These are phyloP conservation scores for Trichoderma polysporum DNA, from an alignment of 2,329 filamentous ascomycete genomes.

Conservation along the genomic window DNA sequence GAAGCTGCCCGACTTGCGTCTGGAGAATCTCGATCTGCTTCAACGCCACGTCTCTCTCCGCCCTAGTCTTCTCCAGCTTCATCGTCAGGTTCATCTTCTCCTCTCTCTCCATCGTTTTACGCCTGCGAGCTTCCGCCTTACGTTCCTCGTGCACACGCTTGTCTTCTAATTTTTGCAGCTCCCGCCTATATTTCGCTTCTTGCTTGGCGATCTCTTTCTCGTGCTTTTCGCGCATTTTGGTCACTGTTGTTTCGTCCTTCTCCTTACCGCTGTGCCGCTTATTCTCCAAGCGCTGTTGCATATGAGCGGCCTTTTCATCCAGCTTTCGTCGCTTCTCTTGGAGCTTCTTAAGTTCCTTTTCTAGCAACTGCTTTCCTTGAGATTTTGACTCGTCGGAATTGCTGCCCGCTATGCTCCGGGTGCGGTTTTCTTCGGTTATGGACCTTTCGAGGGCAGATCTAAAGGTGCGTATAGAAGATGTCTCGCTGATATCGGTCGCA, in stretches of 20 bases:
- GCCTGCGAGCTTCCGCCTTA: conserved; percentile 54
- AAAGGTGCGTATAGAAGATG: conserved; percentile 50
- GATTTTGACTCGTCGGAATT: conserved; percentile 43
- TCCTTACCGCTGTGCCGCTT: conserved; percentile 49
- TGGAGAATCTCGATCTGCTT: conserved; percentile 56
- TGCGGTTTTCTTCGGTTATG: conserved; percentile 31
- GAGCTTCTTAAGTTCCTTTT: conserved; percentile 66
- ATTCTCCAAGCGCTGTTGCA: conserved; percentile 47
- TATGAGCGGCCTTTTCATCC: conserved; percentile 60
- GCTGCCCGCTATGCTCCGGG: conserved; percentile 30
- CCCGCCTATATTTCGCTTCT: conserved; percentile 63
- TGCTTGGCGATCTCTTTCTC: conserved; percentile 63
- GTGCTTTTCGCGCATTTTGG: conserved; percentile 63
- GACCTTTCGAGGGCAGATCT: conserved; percentile 47
- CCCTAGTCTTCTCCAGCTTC: conserved; percentile 52
- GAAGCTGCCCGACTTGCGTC: conserved; percentile 55
- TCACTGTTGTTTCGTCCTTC: conserved; percentile 50
- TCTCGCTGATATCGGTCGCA: conserved; percentile 37
- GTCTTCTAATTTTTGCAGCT: conserved; percentile 63
- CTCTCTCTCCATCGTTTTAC: conserved; percentile 54
- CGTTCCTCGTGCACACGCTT: conserved; percentile 61
- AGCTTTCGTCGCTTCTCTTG: conserved; percentile 60
- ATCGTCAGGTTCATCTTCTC: conserved; percentile 49
- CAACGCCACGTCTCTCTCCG: conserved; percentile 53
- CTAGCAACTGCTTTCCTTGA: conserved; percentile 35